phyloP scores from a whole-genome alignment of 768 basidiomycete genomes.

The Rhodotorula diobovata region DNA sequence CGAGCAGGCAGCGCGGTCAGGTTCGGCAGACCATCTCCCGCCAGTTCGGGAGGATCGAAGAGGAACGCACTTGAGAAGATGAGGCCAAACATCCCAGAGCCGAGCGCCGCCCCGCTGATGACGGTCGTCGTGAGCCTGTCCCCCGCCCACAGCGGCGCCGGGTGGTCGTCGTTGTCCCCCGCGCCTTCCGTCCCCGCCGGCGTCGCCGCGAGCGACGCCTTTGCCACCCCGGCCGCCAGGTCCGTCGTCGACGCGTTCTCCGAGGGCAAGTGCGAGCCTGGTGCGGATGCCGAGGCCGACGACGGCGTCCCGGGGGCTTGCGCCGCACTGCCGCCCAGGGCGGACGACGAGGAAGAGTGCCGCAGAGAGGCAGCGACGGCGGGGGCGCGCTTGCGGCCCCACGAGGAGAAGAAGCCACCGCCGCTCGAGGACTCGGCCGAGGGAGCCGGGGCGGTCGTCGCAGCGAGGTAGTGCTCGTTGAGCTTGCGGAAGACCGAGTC shows the following conservation, averaged over 20 bases:
- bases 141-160: constrained; percentile 26
- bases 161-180: neutral
- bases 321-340: constrained; percentile 5
- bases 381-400: constrained; percentile 12
- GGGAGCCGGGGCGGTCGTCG: neutral
- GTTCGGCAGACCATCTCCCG: too few relatives aligned
- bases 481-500: constrained; percentile 25
- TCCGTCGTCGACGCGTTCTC: neutral
- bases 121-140: constrained; percentile 20
- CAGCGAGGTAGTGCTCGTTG: constrained; percentile 30
- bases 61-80: constrained; percentile 19
- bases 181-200: neutral
- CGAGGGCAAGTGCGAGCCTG: neutral
- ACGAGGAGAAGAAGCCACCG: constrained; percentile 15
- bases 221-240: neutral
- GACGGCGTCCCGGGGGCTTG: too few relatives aligned
- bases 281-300: neutral
- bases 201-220: neutral
- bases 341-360: constrained; percentile 7
- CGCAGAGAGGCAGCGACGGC: constrained; percentile 3
- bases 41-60: neutral
- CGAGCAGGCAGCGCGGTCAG: neutral
- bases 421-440: neutral
- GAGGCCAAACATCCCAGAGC: constrained; percentile 24
- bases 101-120: constrained; percentile 20